A percentile compares a stretch with the other conserved stretches of the same genome.
Evolutionary conservation across 108 stramenopile species (phyloP).

Genomic region (Skeletonema menzelii): DNA sequence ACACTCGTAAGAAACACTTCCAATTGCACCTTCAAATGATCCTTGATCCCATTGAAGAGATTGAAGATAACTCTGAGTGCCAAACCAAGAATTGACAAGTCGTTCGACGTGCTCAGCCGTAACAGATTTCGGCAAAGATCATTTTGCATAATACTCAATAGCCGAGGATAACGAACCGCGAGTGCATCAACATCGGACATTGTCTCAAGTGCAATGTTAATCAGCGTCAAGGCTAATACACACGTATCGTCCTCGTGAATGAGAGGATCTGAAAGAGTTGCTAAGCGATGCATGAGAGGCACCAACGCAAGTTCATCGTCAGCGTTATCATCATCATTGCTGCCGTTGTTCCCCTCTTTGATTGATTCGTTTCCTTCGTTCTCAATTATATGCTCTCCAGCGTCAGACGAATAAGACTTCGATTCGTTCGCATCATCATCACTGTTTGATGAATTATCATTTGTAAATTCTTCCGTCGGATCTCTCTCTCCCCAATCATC

Average conservation of each 20-base stretch:
- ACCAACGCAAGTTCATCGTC: slow-evolving; percentile 57
- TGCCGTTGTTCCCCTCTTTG: neutral
- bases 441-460: neutral
- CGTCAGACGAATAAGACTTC: neutral
- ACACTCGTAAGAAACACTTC: slow-evolving; percentile 96
- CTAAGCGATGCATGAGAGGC: slow-evolving; percentile 74
- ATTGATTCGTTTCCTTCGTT: neutral
- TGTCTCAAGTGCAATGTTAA: slow-evolving; percentile 96
- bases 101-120: slow-evolving; percentile 81
- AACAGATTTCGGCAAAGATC: slow-evolving; percentile 93
- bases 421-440: neutral
- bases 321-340: slow-evolving; percentile 2
- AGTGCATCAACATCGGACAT: slow-evolving; percentile 61
- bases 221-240: slow-evolving; percentile 75
- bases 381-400: too few species aligned
- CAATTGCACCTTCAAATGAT: slow-evolving; percentile 94
- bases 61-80: slow-evolving; percentile 96
- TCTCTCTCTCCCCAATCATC: slow-evolving; percentile 49
- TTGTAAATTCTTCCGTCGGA: slow-evolving; percentile 16
- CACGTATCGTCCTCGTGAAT: slow-evolving; percentile 67
- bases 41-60: slow-evolving; percentile 93
- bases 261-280: slow-evolving; percentile 84
- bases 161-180: slow-evolving; percentile 25
- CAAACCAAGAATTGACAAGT: slow-evolving; percentile 82
- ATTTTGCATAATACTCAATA: slow-evolving; percentile 72